phyloP scores from a whole-genome alignment of 2,329 filamentous ascomycete species.

The Cercospora sojina region DNA sequence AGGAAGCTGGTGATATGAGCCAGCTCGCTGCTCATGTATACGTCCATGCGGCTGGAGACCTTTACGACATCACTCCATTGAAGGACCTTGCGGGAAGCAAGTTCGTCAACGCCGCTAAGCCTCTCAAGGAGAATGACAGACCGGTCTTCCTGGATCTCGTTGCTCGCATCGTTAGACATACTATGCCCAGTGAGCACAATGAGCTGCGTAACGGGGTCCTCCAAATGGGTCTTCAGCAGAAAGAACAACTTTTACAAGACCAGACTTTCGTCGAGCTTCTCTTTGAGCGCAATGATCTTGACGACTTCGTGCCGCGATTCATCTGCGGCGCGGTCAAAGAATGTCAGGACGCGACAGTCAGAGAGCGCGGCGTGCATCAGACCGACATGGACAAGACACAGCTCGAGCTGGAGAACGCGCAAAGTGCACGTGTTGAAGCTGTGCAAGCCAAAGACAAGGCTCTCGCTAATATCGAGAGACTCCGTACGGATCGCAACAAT shows the following conservation, averaged over 20 bases:
- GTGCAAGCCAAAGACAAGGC: not conserved
- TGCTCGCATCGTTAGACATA: not conserved
- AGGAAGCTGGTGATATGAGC: not conserved
- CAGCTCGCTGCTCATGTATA: conserved; percentile 16
- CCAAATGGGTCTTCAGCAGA: not conserved
- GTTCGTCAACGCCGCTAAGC: not conserved
- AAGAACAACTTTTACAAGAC: not conserved
- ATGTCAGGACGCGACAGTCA: not conserved
- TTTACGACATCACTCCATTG: conserved; percentile 20
- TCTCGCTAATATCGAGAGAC: not conserved
- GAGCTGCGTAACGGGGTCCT: conserved; percentile 6
- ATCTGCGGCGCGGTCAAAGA: not conserved
- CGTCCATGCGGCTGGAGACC: conserved; percentile 15
- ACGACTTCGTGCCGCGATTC: not conserved
- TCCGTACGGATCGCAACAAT: not conserved
- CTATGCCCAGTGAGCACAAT: not conserved
- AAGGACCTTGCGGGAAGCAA: conserved; percentile 10
- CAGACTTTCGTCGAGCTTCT: conserved; percentile 3
- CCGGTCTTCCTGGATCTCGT: not conserved
- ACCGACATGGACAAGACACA: not conserved
- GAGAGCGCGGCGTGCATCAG: not conserved
- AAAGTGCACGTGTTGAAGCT: not conserved
- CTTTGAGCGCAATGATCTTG: not conserved
- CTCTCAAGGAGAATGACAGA: not conserved
- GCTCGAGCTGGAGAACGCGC: not conserved